Conservation (phyloP, 768 basidiomycete genomes). For the Pleurotus eryngii region DNA sequence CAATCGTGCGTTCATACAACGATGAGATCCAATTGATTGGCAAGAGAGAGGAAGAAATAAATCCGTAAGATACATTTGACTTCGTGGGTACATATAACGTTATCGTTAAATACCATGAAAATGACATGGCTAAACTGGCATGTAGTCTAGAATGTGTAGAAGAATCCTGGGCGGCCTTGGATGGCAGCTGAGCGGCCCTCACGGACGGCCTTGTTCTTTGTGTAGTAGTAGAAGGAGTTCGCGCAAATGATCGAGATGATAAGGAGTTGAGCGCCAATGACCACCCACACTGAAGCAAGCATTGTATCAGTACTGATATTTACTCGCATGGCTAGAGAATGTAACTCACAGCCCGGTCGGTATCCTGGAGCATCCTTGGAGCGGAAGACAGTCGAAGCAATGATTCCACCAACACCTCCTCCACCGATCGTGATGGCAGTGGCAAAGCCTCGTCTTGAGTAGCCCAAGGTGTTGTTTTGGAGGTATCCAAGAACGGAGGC, state of each 20-base stretch:
- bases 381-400: constrained; percentile 34
- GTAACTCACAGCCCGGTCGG: background rate
- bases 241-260: constrained; percentile 25
- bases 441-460: constrained; percentile 36
- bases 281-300: constrained; percentile 28
- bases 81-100: constrained; percentile 2
- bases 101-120: background rate
- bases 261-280: constrained; percentile 31
- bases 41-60: background rate
- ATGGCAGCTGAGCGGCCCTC: constrained; percentile 28
- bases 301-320: too few species aligned
- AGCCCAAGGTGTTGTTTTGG: constrained; percentile 30
- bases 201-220: constrained; percentile 26
- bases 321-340: background rate
- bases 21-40: background rate
- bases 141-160: constrained; percentile 21
- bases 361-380: constrained; percentile 32
- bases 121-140: background rate
- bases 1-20: constrained; percentile 14
- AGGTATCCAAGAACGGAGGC: background rate
- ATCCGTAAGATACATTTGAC: constrained; percentile 2
- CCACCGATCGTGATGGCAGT: constrained; percentile 31
- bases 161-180: constrained; percentile 37
- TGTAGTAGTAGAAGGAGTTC: constrained; percentile 25
- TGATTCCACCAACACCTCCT: constrained; percentile 36